Evolutionary conservation across 2,329 filamentous ascomycete genomes (phyloP), one percentile per base, ranked within the genome.

Genomic region (Aspergillus latus): DNA sequence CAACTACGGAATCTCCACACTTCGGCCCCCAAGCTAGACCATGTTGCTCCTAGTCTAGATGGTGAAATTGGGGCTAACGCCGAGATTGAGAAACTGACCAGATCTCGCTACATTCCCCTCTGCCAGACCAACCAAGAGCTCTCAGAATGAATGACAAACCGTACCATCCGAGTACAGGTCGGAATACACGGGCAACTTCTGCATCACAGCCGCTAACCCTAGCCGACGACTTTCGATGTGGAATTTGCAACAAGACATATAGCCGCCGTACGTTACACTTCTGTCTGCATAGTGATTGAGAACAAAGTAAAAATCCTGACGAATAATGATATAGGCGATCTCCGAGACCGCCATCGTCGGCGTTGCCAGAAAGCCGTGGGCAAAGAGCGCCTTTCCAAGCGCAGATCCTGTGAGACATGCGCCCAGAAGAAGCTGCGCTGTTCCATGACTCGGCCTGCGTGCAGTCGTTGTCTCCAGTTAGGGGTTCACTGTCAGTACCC

Each of bases 401-500:
- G 61, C 16, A 63, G 62, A 44, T 63, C 61, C 11, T 63, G 61
- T 54, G 59, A 62, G 32, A 57, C 49, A n/a, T 63, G 61, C 42
- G 59, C 59, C 2, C 58, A 60, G 21, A 63, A 63, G 47, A 63
- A 63, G 49, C 49, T 63, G 8, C 61, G 61, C 2, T 63, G 61
- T 15, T 63, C 61, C 5, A 57, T 62, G 57, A 56, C 56, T 10
- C 61, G 59, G 26, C 61, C 61, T 1, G 54, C 59, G 1, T 63
- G 61, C 28, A 50, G 49, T 30, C 61, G 61, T 13, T 63, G 61
- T 49, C 37, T 60, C 1, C 59, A 58, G 39, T 53, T 56, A 26
- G 34, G 52, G 13, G 54, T 39, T 6, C 58, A 43, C 8, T 62
- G 61, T 37, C 45, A 52, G 4, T 63, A 62, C 44, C 61, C 59